Evolutionary conservation across 176 grass and related monocot species (phyloP).

Genomic region (Avena atlantica): DNA sequence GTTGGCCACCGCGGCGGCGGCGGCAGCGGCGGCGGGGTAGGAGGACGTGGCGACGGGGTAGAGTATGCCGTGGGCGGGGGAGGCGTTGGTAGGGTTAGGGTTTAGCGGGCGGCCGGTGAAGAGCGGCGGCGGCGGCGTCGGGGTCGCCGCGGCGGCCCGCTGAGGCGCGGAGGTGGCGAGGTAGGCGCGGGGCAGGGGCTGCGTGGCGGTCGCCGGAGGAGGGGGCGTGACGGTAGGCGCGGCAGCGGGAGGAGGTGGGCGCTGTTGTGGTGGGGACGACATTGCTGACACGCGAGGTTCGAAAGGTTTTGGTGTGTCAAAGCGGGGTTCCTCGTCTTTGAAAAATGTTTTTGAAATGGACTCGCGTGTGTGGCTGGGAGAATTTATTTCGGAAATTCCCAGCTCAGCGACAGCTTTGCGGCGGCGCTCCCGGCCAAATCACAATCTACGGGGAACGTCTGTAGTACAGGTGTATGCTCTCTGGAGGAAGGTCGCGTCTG

Average conservation of each 20-base stretch:
- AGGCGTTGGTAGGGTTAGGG: slow-evolving; percentile 50
- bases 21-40: slow-evolving; percentile 16
- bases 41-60: slow-evolving; percentile 27
- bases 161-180: slow-evolving; percentile 38
- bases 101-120: slow-evolving; percentile 44
- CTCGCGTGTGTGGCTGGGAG: not conserved
- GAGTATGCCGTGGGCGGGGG: slow-evolving; percentile 47
- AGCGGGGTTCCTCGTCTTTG: slow-evolving; percentile 22
- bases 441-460: not conserved
- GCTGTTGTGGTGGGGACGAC: slow-evolving; percentile 43
- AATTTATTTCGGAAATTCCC: not conserved
- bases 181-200: slow-evolving; percentile 46
- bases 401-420: not conserved
- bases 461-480: not conserved
- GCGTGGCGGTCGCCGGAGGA: slow-evolving; percentile 36
- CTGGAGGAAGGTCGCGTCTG: not conserved
- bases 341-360: slow-evolving; percentile 38
- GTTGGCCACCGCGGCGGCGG: not conserved
- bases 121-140: slow-evolving; percentile 27
- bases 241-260: slow-evolving; percentile 20
- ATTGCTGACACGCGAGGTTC: slow-evolving; percentile 34
- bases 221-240: slow-evolving; percentile 14
- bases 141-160: not conserved
- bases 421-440: not conserved
- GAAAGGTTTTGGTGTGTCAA: not conserved